phyloP scores from a whole-genome alignment of 148 eudicot species.

The Polygonum aviculare region DNA sequence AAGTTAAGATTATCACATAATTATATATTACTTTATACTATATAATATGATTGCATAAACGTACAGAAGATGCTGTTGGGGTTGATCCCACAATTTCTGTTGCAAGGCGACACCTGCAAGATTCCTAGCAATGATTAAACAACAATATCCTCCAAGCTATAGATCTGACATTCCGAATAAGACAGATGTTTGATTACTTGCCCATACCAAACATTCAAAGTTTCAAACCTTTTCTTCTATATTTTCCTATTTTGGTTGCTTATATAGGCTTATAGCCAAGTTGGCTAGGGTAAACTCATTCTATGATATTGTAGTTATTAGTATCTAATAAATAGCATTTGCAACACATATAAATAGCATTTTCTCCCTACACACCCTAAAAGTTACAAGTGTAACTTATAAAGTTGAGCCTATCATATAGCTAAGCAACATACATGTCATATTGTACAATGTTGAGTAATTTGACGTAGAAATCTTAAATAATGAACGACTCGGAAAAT shows the following conservation, averaged over 20 bases:
- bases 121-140: conserved; percentile 5
- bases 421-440: background rate
- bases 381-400: no score
- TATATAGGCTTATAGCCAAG: no score
- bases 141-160: background rate
- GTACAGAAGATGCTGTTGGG: background rate
- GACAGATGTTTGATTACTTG: background rate
- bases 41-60: background rate
- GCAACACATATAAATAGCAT: no score
- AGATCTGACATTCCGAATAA: background rate
- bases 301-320: no score
- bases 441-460: background rate
- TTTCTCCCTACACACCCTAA: no score
- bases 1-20: background rate
- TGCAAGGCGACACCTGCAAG: conserved; percentile 9
- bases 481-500: background rate
- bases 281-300: no score
- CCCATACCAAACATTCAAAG: background rate
- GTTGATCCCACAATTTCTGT: conserved; percentile 7
- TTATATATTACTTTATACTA: background rate
- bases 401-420: background rate
- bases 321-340: no score
- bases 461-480: background rate
- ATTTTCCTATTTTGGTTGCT: no score
- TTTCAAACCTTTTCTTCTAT: background rate